Percentiles rank a stretch among this genome's conserved stretches.
Conservation (phyloP, 2,329 filamentous ascomycete genomes). For the Stemphylium lycopersici region DNA sequence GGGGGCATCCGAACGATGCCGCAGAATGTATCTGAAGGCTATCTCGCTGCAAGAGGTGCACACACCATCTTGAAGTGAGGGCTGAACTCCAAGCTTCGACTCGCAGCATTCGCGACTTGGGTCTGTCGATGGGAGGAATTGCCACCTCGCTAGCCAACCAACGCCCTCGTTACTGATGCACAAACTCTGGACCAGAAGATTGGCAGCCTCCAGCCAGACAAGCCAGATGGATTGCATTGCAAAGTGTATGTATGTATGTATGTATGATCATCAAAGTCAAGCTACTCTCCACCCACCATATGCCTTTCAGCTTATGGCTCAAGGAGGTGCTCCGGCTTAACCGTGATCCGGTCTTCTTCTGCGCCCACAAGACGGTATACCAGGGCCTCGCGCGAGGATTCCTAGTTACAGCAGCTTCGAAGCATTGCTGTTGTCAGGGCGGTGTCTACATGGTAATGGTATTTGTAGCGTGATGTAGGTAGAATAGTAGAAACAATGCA, state of each 20-base stretch:
- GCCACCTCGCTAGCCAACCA: not conserved
- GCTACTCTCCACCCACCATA: constrained; percentile 82
- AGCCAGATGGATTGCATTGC: not conserved
- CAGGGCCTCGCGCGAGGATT: constrained; percentile 72
- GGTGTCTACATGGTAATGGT: constrained; percentile 32
- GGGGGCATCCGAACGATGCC: constrained; percentile 78
- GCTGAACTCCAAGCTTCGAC: not conserved
- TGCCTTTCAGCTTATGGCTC: constrained; percentile 79
- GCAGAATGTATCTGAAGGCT: constrained; percentile 84
- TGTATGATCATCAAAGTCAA: constrained; percentile 97
- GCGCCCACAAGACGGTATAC: constrained; percentile 80
- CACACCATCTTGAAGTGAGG: constrained; percentile 89
- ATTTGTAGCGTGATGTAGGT: constrained; percentile 4
- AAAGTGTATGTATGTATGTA: too few species aligned
- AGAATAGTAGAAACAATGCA: constrained; percentile 19
- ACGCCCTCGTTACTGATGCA: not conserved
- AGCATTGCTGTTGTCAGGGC: constrained; percentile 61
- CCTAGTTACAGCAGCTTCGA: constrained; percentile 63
- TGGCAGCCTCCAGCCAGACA: not conserved
- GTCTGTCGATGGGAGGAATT: not conserved
- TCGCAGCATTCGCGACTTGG: not conserved
- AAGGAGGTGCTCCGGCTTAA: constrained; percentile 99
- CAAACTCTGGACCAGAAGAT: not conserved
- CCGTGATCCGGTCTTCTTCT: constrained; percentile 78
- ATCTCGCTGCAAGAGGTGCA: constrained; percentile 86